These are phyloP conservation scores for Phoma herbarum DNA, from an alignment of 2,329 filamentous ascomycete genomes.

Conservation along the genomic window DNA sequence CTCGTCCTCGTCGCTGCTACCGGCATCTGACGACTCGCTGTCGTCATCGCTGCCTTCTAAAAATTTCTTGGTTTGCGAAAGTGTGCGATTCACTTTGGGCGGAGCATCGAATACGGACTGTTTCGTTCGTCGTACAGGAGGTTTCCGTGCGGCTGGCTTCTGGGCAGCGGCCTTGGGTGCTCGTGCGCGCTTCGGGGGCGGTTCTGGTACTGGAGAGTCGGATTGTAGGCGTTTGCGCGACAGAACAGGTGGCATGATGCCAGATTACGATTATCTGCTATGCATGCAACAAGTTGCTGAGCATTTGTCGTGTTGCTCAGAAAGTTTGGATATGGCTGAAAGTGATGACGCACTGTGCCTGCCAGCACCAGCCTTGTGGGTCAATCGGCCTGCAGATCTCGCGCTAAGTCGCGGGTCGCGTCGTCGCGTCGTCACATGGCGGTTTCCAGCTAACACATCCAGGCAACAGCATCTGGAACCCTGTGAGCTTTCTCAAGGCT, in stretches of 20 bases:
- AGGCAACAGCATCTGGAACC: too few species aligned
- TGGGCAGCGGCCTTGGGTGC: conserved; percentile 27
- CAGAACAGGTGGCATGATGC: conserved; percentile 71
- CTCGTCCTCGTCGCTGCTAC: conserved; percentile 57
- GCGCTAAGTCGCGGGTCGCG: conserved; percentile 30
- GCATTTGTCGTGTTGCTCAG: neutral
- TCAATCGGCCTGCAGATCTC: conserved; percentile 28
- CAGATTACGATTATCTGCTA: neutral
- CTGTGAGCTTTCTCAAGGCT: too few species aligned
- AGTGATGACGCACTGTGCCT: conserved; percentile 37
- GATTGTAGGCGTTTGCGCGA: conserved; percentile 70
- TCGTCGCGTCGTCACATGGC: conserved; percentile 28
- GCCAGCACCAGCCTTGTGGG: conserved; percentile 29
- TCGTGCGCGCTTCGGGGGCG: conserved; percentile 39
- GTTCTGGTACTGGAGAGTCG: conserved; percentile 55
- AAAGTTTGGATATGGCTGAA: conserved; percentile 21
- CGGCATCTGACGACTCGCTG: conserved; percentile 52
- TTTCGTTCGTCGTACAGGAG: conserved; percentile 40
- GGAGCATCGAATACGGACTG: conserved; percentile 55
- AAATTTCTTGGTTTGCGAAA: conserved; percentile 48
- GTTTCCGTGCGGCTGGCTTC: conserved; percentile 27
- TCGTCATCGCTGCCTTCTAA: conserved; percentile 53
- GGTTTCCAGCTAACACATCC: too few species aligned
- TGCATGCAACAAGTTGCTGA: neutral
- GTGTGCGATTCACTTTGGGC: conserved; percentile 43